Evolutionary conservation across 108 stramenopile species (phyloP).

Genomic region (Chaetoceros muelleri): DNA sequence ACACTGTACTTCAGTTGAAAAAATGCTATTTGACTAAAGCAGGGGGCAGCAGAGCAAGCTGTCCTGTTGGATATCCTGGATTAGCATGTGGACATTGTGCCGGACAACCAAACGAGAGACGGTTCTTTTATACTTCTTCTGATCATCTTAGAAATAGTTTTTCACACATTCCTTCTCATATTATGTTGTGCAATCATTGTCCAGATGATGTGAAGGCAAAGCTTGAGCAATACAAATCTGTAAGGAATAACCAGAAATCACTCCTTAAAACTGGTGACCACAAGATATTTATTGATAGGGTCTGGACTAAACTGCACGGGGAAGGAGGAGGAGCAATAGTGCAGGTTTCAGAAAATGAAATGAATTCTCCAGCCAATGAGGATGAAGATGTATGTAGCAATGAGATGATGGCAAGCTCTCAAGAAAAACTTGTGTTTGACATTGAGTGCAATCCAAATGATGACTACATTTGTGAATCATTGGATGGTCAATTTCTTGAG

Average conservation of each 20-base stretch:
- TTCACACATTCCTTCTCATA: constrained; percentile 33
- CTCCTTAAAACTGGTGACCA: constrained; percentile 30
- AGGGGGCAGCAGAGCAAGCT: constrained; percentile 29
- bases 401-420: constrained; percentile 8
- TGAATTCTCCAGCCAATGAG: constrained; percentile 4
- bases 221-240: constrained; percentile 20
- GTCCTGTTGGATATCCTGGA: constrained; percentile 34
- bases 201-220: constrained; percentile 24
- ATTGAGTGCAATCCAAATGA: not conserved
- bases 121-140: constrained; percentile 39
- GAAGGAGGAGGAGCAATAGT: constrained; percentile 5
- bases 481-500: not conserved
- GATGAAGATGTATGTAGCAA: constrained; percentile 22
- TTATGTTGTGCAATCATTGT: constrained; percentile 18
- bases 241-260: constrained; percentile 33
- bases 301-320: constrained; percentile 27
- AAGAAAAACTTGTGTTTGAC: not conserved
- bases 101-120: constrained; percentile 14
- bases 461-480: not conserved
- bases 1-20: constrained; percentile 20
- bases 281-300: constrained; percentile 36
- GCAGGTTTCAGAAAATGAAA: constrained; percentile 1
- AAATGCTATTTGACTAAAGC: constrained; percentile 32
- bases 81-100: constrained; percentile 30
- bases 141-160: constrained; percentile 38